phyloP scores from a whole-genome alignment of 495 filamentous ascomycete species.

The Zalerion maritima region DNA sequence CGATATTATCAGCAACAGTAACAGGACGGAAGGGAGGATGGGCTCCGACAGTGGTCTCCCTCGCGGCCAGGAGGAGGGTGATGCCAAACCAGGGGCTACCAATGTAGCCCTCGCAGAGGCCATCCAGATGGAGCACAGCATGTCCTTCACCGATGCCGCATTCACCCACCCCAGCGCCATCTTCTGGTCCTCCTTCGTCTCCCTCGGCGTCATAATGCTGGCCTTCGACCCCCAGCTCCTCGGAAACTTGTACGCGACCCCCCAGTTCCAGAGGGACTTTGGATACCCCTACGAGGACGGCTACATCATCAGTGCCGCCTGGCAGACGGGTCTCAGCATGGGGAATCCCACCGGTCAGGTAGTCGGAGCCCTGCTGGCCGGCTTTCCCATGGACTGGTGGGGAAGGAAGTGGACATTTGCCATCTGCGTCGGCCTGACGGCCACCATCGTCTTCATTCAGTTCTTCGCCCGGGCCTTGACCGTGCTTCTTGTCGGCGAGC shows the following conservation, averaged over 20 bases:
- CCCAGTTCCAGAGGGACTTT: slow-evolving; percentile 29
- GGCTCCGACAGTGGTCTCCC: no score
- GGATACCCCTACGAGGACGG: slow-evolving; percentile 20
- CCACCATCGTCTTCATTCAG: slow-evolving; percentile 38
- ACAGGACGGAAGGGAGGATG: no score
- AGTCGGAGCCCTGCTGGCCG: slow-evolving; percentile 29
- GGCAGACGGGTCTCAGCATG: slow-evolving; percentile 33
- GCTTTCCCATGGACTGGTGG: slow-evolving; percentile 30
- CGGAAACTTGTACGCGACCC: slow-evolving; percentile 30
- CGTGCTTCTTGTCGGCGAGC: slow-evolving; percentile 32
- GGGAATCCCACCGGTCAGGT: slow-evolving; percentile 32
- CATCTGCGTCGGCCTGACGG: slow-evolving; percentile 24
- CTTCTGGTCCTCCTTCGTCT: slow-evolving; percentile 27
- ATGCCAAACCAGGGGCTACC: slow-evolving; percentile 9
- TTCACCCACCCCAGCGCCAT: slow-evolving; percentile 27
- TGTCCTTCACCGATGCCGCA: slow-evolving; percentile 20
- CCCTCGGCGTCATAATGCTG: slow-evolving; percentile 30
- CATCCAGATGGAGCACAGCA: slow-evolving; percentile 17
- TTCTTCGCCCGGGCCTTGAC: slow-evolving; percentile 36
- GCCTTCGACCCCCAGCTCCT: slow-evolving; percentile 30
- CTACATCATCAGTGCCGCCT: slow-evolving; percentile 27
- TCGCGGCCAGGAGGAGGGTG: slow-evolving; percentile 5
- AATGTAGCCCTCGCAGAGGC: slow-evolving; percentile 17
- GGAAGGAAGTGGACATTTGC: slow-evolving; percentile 32
- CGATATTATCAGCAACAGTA: no score